Base-by-base conservation (phyloP, 129 eudicot genomes). In the Dittrichia graveolens region DNA sequence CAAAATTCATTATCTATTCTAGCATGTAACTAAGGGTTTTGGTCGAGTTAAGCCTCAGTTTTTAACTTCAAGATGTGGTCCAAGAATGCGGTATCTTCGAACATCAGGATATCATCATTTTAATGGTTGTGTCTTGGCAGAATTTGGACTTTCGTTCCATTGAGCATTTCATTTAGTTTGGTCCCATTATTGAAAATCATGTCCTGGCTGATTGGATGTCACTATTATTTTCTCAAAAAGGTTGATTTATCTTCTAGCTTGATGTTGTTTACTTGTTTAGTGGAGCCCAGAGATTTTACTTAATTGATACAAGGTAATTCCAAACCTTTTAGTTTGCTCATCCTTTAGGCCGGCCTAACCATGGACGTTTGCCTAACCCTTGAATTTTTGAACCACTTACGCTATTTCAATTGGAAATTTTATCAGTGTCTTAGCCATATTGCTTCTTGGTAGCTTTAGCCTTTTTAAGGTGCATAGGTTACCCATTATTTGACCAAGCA, bases 1-100 rank as follows among this genome's bases (percentile, higher is more conserved):
- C 41, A 19, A 18, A 16, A 34, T 8, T 64, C 14, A 54, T 54
- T 12, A 54, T 16, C 13, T 0, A 54, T 34, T 18, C 60, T 54
- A 54, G 13, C 8, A 52, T 52, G 9, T 14, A 50, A 50, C 24
- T 50, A 50, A 5, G 16, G 57, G 57, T 14, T 8, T 14, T 8
- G 50, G 50, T 50, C 15, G n/a, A 50, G 15, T 50, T 7, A 53
- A 41, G 19, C 16, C 15, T 69, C 31, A 69, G 9, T 15, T 15
- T 69, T 6, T 53, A 69, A 69, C 38, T 38, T 8, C 14, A n/a
- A 11, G 38, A 14, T 37, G 52, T 67, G 72, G 45, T 67, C 11
- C n/a, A 67, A 34, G 47, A n/a, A 62, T 39, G 68, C 35, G n/a
- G 5, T 39, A 42, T 62, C 68, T 62, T 15, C 10, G 11, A 60